These are phyloP conservation scores for Lodderomyces metapsilosis DNA, from an alignment of 1,139 yeast species.

Conservation along the genomic window DNA sequence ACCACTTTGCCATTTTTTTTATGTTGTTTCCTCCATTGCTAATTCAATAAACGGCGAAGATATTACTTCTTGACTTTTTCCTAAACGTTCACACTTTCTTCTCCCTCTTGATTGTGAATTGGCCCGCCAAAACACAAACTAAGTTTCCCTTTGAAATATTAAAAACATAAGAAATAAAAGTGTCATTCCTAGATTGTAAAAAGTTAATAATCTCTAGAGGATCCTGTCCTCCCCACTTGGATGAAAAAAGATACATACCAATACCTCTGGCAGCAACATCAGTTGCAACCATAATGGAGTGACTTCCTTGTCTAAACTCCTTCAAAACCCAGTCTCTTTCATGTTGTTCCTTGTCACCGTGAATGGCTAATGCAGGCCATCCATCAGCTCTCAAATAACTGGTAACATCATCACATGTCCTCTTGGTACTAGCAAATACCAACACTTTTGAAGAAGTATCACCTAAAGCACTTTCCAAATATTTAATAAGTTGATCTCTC, in stretches of 20 bases:
- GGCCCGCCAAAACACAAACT: not conserved
- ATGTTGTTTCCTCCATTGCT: not conserved
- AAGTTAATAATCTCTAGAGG: conserved; percentile 19
- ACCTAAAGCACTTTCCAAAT: conserved; percentile 80
- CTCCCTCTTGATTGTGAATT: not conserved
- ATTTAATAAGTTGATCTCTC: conserved; percentile 83
- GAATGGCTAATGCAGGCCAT: conserved; percentile 98
- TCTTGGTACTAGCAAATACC: conserved; percentile 91
- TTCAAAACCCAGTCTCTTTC: conserved; percentile 98
- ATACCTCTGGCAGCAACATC: conserved; percentile 99
- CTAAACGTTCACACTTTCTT: not conserved
- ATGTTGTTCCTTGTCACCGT: conserved; percentile 96
- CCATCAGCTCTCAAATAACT: conserved; percentile 92
- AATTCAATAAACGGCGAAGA: not conserved
- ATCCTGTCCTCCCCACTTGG: conserved; percentile 10
- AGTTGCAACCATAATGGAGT: conserved; percentile 98
- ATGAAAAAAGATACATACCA: conserved; percentile 69
- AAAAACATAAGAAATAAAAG: not conserved
- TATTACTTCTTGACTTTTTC: not conserved
- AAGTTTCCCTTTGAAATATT: too few species aligned
- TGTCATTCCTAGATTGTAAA: conserved; percentile 4
- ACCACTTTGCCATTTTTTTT: not conserved
- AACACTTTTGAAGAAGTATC: conserved; percentile 76
- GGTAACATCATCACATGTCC: conserved; percentile 96
- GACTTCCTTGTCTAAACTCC: conserved; percentile 88